Evolutionary conservation across 2,329 filamentous ascomycete species (phyloP), one percentile per base, ranked within the genome.

Genomic region (Orbilia oligospora): DNA sequence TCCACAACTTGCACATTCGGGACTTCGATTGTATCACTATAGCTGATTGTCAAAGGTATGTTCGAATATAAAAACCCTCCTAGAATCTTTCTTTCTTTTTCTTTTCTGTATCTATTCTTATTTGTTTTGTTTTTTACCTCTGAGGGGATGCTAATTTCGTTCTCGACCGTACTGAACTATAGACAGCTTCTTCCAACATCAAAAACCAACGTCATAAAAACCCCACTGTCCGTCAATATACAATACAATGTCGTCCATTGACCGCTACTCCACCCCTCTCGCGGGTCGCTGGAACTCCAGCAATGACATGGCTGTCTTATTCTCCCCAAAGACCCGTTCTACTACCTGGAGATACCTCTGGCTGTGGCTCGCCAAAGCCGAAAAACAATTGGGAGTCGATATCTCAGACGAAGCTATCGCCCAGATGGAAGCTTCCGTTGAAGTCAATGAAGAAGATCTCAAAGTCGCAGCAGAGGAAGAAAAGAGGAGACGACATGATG

Each of bases 271-370:
- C 30, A 65, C 61, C 41, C 61, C 61, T 24, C 61, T 65, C 41
- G 61, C 61, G 22, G 61, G 61, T 51, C 61, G 61, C 61, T 65
- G 93, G 82, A 96, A 96, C 87, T 90, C 90, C 85, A 92, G 88
- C 85, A 83, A 84, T 80, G 91, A 92, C 85, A 94, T 96, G 92
- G 88, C 91, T 82, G 88, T 88, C 80, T 89, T 97, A 79, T 97
- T 97, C 87, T 91, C 90, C 81, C 89, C 91, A 76, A 89, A 93
- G 51, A 91, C 90, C 68, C 88, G 93, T 33, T 90, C 91, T 84
- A 91, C 89, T 49, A 93, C 90, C 70, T 97, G 93, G 93, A 90
- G 94, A 80, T 88, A 92, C 84, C 89, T 97, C 18, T 97, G 94
- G 94, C 86, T 95, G 53, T 90, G 88, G 85, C 91, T 97, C 10